These are phyloP conservation scores for Salix koriyanagi DNA, from an alignment of 345 rosid genomes.

Conservation along the genomic window DNA sequence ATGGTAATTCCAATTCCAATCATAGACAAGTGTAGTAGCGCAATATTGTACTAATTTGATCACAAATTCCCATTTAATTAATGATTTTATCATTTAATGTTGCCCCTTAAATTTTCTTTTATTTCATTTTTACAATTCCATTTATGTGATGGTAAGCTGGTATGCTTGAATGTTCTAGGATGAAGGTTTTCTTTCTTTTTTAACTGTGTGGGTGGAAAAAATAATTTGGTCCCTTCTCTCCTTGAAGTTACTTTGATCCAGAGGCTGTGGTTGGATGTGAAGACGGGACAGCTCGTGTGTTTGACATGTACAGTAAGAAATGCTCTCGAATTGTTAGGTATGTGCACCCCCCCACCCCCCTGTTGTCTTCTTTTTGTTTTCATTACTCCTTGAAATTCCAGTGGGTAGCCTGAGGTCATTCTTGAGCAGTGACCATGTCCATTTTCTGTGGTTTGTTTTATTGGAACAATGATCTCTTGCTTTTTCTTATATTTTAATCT, in stretches of 20 bases:
- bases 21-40: too few relatives aligned
- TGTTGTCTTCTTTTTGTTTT: neutral
- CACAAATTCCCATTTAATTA: too few relatives aligned
- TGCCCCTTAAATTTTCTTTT: neutral
- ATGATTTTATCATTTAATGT: neutral
- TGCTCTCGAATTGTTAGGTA: constrained; percentile 81
- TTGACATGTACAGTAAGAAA: constrained; percentile 85
- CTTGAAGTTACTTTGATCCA: constrained; percentile 72
- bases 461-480: neutral
- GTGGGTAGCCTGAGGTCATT: neutral
- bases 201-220: neutral
- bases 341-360: neutral
- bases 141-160: neutral
- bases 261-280: constrained; percentile 94
- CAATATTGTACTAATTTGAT: too few relatives aligned
- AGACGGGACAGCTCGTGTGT: constrained; percentile 81
- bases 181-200: neutral
- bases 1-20: too few relatives aligned
- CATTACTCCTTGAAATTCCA: neutral
- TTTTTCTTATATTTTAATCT: neutral
- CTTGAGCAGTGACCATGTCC: too few relatives aligned
- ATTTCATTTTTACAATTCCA: neutral
- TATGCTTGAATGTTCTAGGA: neutral
- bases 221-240: constrained; percentile 11
- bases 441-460: neutral